Evolutionary conservation across 257 asterid genomes (phyloP).

Genomic region (Schizonepeta tenuifolia): DNA sequence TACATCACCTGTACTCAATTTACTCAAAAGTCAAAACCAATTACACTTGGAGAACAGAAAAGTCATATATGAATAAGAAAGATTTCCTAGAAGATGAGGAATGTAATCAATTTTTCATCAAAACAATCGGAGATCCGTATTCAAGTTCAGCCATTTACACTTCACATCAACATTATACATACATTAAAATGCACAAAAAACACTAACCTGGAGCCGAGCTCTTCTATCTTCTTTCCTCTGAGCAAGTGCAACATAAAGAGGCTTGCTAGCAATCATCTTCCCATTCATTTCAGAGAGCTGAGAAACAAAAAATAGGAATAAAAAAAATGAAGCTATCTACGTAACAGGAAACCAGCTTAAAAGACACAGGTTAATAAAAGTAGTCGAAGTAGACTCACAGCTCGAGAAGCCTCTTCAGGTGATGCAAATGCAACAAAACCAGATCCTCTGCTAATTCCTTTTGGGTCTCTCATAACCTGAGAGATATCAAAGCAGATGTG

Average conservation of each 20-base stretch:
- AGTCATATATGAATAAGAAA: conserved; percentile 1
- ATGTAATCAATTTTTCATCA: conserved; percentile 1
- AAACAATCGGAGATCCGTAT: background rate
- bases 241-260: conserved; percentile 93
- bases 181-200: background rate
- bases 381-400: conserved; percentile 51
- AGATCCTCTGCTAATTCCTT: conserved; percentile 88
- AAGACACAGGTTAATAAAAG: background rate
- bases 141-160: background rate
- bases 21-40: conserved; percentile 16
- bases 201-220: conserved; percentile 77
- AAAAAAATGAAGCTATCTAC: background rate
- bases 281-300: conserved; percentile 89
- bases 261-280: conserved; percentile 80
- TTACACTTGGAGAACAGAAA: background rate
- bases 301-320: background rate
- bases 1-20: conserved; percentile 15
- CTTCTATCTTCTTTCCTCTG: conserved; percentile 94
- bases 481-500: conserved; percentile 19
- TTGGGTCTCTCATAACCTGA: conserved; percentile 92
- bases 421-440: conserved; percentile 97
- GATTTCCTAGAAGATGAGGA: conserved; percentile 3
- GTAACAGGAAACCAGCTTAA: conserved; percentile 6
- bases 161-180: conserved; percentile 4
- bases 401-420: conserved; percentile 89